Percentiles rank a stretch among this genome's conserved stretches.
Conservation (phyloP, 2,329 filamentous ascomycete genomes). For the Colletotrichum godetiae region DNA sequence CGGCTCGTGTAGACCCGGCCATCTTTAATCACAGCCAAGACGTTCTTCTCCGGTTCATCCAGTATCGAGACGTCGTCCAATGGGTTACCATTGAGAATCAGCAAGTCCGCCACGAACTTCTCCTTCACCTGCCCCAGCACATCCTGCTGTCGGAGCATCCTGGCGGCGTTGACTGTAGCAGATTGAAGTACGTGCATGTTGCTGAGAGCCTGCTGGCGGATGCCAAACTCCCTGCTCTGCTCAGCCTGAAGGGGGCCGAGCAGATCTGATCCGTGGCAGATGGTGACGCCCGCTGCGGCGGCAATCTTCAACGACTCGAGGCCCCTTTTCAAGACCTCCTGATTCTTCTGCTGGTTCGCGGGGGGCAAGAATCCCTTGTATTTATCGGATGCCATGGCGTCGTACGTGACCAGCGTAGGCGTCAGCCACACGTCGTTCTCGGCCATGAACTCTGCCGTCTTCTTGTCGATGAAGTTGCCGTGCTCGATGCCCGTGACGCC, state of each 20-base stretch:
- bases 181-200: constrained; percentile 41
- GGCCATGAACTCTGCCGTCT: constrained; percentile 62
- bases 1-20: constrained; percentile 54
- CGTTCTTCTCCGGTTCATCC: constrained; percentile 56
- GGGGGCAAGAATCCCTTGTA: constrained; percentile 56
- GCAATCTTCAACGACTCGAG: constrained; percentile 60
- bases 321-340: constrained; percentile 58
- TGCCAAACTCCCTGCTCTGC: constrained; percentile 47
- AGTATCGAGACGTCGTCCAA: constrained; percentile 65
- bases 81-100: constrained; percentile 64
- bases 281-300: constrained; percentile 61
- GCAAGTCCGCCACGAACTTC: constrained; percentile 63
- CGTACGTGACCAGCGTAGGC: constrained; percentile 65
- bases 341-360: constrained; percentile 60
- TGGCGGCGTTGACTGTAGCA: constrained; percentile 60
- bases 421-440: constrained; percentile 61
- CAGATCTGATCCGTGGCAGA: constrained; percentile 63
- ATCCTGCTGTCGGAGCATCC: constrained; percentile 57
- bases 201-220: constrained; percentile 41
- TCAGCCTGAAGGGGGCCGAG: constrained; percentile 45
- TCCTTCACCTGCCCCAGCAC: constrained; percentile 61
- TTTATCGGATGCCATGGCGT: constrained; percentile 57
- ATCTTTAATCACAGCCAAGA: constrained; percentile 66
- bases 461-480: constrained; percentile 54
- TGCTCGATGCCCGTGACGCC: constrained; percentile 65